Base-by-base conservation (phyloP, 192 early-diverging fungal species). In the Podila clonocystis region DNA sequence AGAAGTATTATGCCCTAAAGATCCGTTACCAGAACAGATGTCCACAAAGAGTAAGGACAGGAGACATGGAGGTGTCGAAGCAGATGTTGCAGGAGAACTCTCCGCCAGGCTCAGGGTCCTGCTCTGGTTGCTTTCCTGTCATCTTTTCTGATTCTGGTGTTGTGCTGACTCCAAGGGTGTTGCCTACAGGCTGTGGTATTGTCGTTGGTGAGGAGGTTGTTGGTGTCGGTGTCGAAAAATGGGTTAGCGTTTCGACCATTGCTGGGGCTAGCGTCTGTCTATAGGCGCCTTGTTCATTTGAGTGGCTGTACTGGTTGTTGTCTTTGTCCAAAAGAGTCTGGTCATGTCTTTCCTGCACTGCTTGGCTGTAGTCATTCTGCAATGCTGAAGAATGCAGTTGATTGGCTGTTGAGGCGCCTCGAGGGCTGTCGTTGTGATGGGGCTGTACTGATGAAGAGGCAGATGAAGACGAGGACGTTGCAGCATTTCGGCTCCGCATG, bases 31-130 rank as follows among this genome's bases (percentile, higher is more conserved):
- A 95, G 69, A 91, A 95, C 68, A 95, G 73, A 70, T 95, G 94
- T 1, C 94, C 94, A 75, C 94, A 95, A 28, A 94, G 70, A 11
- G 94, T 95, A 50, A 95, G 69, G 20, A 95, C 94, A 20, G 92
- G 92, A 28, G 91, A 85, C 9, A 86, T 86, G 19, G 94, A 91
- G 13, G 94, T 92, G 68, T 95, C 94, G 83, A 95, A 95, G 69
- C 89, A 89, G 62, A 82, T 80, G 30, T 80, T 80, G 66, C 77
- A 80, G 4, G 77, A 80, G 58, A 80, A 80, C 67, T 80, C 77
- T 60, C 58, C 71, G 13, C 22, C 34, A 31, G 8, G 36, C 12
- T 65, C 63, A 49, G 45, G 30, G 9, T 65, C 63, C 48, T 22
- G 26, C n/a, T 28, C 41, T 28, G 63, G n/a, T 11, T 55, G 52